phyloP scores from a whole-genome alignment of 352 stramenopile genomes.

The Pilasporangium apinafurcum region DNA sequence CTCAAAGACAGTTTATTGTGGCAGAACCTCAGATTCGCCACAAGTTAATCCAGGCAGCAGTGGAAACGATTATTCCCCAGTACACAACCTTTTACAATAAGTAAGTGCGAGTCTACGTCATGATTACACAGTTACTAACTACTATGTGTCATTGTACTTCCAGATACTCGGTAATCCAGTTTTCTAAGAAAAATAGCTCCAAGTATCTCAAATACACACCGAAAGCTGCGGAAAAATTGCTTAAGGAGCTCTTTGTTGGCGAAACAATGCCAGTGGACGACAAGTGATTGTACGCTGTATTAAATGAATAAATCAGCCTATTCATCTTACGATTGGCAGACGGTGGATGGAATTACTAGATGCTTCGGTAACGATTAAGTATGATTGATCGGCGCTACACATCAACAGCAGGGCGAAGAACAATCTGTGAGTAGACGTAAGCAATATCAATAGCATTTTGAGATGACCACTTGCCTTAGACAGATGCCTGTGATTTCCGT shows the following conservation, averaged over 20 bases:
- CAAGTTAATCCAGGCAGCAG: constrained; percentile 77
- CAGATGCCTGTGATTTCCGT: constrained; percentile 75
- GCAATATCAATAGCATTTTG: neutral
- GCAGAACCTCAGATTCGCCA: constrained; percentile 82
- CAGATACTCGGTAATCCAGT: constrained; percentile 87
- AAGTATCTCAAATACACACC: constrained; percentile 89
- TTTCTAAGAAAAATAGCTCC: constrained; percentile 89
- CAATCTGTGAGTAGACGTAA: constrained; percentile 1
- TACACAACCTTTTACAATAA: constrained; percentile 93
- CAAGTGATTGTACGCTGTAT: neutral
- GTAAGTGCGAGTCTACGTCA: constrained; percentile 17
- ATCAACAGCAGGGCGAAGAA: constrained; percentile 1
- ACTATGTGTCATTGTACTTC: neutral
- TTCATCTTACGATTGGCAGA: constrained; percentile 25
- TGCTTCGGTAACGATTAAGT: constrained; percentile 70
- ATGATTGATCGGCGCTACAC: constrained; percentile 36
- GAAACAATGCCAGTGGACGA: constrained; percentile 18
- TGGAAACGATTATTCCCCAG: constrained; percentile 75
- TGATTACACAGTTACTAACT: neutral
- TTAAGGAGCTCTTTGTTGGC: constrained; percentile 80
- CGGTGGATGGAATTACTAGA: constrained; percentile 68
- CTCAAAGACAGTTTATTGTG: constrained; percentile 75
- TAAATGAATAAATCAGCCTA: neutral
- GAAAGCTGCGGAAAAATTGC: constrained; percentile 67
- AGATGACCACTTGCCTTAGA: constrained; percentile 61